A percentile compares a stretch with the other conserved stretches of the same genome.
Evolutionary conservation across 1,284 basidiomycete genomes (phyloP).

Genomic region (Moesziomyces antarcticus): DNA sequence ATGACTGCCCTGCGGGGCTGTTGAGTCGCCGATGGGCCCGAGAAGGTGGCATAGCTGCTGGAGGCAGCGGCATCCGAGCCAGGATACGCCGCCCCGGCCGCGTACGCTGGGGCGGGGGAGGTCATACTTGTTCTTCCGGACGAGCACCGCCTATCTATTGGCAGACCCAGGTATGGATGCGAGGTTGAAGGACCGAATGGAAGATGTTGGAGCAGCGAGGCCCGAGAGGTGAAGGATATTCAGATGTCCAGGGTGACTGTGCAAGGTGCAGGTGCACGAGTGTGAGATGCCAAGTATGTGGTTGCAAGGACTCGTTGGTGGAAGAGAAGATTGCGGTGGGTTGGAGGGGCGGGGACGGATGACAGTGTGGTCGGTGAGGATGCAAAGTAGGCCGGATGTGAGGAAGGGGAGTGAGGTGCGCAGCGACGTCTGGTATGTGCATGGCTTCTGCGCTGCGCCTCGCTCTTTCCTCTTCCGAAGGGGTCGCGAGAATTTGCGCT

Average conservation of each 20-base stretch:
- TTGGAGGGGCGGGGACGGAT: no score
- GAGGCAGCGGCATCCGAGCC: background rate
- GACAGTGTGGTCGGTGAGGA: no score
- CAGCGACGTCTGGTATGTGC: background rate
- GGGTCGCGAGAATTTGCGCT: background rate
- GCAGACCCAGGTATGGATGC: background rate
- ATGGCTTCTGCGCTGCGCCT: background rate
- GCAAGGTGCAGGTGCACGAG: no score
- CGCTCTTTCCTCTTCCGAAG: background rate
- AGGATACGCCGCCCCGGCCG: background rate
- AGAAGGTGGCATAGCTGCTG: constrained; percentile 2
- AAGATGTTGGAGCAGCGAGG: background rate
- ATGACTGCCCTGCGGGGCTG: constrained; percentile 51
- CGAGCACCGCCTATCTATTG: background rate
- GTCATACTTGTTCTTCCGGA: background rate
- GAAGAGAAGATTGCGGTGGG: no score
- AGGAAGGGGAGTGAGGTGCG: no score
- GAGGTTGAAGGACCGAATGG: background rate
- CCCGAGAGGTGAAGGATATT: no score
- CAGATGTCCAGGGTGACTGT: no score
- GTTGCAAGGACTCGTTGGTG: no score
- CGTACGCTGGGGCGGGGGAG: background rate
- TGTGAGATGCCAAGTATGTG: no score
- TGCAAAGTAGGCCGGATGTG: no score
- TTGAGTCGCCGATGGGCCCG: constrained; percentile 4